These are phyloP conservation scores for Arabis alpina DNA, from an alignment of 345 rosid species.

Conservation along the genomic window DNA sequence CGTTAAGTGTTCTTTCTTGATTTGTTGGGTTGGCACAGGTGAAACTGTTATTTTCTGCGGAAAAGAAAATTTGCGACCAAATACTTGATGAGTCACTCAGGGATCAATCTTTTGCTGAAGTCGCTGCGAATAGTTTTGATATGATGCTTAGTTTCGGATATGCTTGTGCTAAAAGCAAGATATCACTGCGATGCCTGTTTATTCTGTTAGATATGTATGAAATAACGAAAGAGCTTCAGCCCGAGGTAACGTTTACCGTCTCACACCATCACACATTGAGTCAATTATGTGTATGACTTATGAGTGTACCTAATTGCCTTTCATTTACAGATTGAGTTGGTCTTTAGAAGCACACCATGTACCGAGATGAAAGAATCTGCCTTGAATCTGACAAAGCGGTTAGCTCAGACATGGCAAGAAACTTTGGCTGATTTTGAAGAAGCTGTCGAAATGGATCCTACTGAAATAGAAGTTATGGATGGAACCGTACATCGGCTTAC, in stretches of 20 bases:
- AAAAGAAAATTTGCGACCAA: constrained; percentile 87
- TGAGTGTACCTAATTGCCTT: constrained; percentile 2
- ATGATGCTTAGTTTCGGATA: constrained; percentile 94
- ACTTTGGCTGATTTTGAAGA: constrained; percentile 96
- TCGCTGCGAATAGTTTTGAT: constrained; percentile 72
- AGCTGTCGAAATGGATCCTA: constrained; percentile 92
- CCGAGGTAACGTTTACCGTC: constrained; percentile 65
- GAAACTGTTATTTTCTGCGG: constrained; percentile 79
- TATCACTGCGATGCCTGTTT: constrained; percentile 89
- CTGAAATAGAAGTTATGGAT: constrained; percentile 90
- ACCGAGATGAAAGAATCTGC: constrained; percentile 82
- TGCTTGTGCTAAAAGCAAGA: constrained; percentile 91
- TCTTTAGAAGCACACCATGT: constrained; percentile 72
- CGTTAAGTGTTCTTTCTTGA: too few relatives aligned
- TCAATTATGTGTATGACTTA: neutral
- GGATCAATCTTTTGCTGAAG: constrained; percentile 90
- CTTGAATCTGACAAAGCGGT: constrained; percentile 64
- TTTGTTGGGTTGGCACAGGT: too few relatives aligned
- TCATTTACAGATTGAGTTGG: constrained; percentile 53
- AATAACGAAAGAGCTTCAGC: constrained; percentile 91
- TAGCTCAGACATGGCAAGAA: constrained; percentile 91
- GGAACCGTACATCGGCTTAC: constrained; percentile 98
- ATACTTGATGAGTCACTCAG: constrained; percentile 73
- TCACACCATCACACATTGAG: neutral
- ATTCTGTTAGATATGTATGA: constrained; percentile 96